A percentile compares a stretch with the other conserved stretches of the same genome.
Evolutionary conservation across 2,329 filamentous ascomycete species (phyloP).

Genomic region (Tolypocladium pustulatum): DNA sequence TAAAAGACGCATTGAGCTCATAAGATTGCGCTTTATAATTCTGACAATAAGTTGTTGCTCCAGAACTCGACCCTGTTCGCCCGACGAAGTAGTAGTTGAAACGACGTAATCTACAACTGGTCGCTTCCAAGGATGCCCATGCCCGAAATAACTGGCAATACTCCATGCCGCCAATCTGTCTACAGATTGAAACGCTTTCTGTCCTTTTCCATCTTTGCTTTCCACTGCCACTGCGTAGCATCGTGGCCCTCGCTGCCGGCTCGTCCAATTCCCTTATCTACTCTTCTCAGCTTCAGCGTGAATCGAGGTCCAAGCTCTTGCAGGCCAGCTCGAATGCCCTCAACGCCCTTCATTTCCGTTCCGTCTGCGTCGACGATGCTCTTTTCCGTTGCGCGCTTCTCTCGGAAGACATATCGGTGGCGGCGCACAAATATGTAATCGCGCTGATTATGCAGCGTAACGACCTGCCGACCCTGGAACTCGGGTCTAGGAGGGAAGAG

Average conservation of each 20-base stretch:
- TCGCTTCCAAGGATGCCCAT: background rate
- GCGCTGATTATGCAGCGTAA: constrained; percentile 88
- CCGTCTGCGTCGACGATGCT: constrained; percentile 73
- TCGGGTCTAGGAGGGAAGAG: constrained; percentile 65
- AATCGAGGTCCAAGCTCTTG: constrained; percentile 80
- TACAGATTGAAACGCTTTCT: constrained; percentile 89
- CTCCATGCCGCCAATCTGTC: background rate
- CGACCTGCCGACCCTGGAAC: constrained; percentile 75
- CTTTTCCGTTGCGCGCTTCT: constrained; percentile 81
- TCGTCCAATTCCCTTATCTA: constrained; percentile 76
- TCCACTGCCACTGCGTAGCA: constrained; percentile 93
- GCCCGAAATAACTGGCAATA: too few species aligned
- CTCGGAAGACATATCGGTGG: constrained; percentile 86
- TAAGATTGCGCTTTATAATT: background rate
- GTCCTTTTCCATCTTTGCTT: constrained; percentile 87
- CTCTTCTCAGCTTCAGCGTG: constrained; percentile 70
- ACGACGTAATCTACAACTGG: background rate
- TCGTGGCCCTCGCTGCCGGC: constrained; percentile 58
- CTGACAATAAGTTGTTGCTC: background rate
- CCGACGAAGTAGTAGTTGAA: background rate
- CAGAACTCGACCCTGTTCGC: background rate
- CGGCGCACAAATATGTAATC: constrained; percentile 92
- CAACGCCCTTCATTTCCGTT: constrained; percentile 71
- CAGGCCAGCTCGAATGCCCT: constrained; percentile 74
- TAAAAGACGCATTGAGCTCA: too few species aligned